These are phyloP conservation scores for Rhizopogon vesiculosus DNA, from an alignment of 768 basidiomycete species.

Conservation along the genomic window DNA sequence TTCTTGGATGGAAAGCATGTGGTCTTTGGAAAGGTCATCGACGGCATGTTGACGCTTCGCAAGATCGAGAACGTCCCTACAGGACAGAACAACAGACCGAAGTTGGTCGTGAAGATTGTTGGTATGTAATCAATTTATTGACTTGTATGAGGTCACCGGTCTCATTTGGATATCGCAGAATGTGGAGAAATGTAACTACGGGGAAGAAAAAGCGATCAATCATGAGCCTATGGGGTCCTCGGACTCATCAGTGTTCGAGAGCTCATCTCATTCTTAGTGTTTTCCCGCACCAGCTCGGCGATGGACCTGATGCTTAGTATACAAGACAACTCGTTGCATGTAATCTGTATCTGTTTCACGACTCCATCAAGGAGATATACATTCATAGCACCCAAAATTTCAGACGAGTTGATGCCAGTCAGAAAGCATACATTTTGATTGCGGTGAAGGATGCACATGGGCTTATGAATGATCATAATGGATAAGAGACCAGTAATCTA, in stretches of 20 bases:
- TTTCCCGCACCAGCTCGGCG: not conserved
- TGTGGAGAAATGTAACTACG: constrained; percentile 52
- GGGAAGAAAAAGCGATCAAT: not conserved
- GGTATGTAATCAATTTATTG: constrained; percentile 41
- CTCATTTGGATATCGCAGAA: constrained; percentile 27
- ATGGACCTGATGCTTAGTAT: not conserved
- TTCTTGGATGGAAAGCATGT: constrained; percentile 96
- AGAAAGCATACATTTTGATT: constrained; percentile 25
- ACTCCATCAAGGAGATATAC: not conserved
- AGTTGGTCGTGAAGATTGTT: constrained; percentile 81
- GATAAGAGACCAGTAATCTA: constrained; percentile 22
- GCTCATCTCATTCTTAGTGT: not conserved
- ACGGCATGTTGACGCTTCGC: constrained; percentile 91
- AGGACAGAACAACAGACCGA: constrained; percentile 85
- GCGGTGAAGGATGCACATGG: constrained; percentile 31
- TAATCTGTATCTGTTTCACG: not conserved
- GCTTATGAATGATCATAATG: constrained; percentile 23
- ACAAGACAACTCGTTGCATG: not conserved
- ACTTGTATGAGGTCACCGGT: not conserved
- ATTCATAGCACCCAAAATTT: not conserved
- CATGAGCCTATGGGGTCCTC: not conserved
- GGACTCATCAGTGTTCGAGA: not conserved
- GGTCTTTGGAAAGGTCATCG: constrained; percentile 86
- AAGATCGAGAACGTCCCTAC: constrained; percentile 97
- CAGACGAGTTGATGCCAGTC: constrained; percentile 9